Percentiles rank a stretch among this genome's conserved stretches.
Evolutionary conservation across 805 yeast species (phyloP).

Genomic region (Wickerhamomyces kurtzmanii): DNA sequence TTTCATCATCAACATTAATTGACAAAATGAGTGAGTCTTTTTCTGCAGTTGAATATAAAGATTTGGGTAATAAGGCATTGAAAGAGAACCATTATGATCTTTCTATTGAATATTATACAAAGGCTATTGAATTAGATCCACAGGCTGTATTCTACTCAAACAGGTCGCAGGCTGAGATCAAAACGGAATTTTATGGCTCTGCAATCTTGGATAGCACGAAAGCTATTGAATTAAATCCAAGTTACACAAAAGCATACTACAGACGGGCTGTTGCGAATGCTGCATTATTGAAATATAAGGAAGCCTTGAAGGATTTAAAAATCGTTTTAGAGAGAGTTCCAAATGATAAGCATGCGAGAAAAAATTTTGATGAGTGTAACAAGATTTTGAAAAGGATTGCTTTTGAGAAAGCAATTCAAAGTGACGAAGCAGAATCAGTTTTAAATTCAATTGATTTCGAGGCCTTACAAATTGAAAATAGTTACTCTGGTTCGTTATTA

Average conservation of each 20-base stretch:
- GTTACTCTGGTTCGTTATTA: constrained; percentile 52
- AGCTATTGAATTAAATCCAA: constrained; percentile 59
- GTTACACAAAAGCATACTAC: constrained; percentile 72
- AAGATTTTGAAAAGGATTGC: constrained; percentile 62
- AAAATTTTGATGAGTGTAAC: constrained; percentile 51
- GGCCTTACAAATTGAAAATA: constrained; percentile 34
- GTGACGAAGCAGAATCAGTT: constrained; percentile 35
- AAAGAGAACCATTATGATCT: constrained; percentile 51
- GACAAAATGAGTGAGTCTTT: too few species aligned
- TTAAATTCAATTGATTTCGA: constrained; percentile 13
- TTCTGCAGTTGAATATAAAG: constrained; percentile 47
- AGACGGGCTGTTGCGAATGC: constrained; percentile 77
- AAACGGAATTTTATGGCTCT: constrained; percentile 76
- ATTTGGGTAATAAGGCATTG: constrained; percentile 64
- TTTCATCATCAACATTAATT: too few species aligned
- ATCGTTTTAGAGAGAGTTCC: constrained; percentile 54
- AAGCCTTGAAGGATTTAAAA: constrained; percentile 63
- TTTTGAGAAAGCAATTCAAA: constrained; percentile 80
- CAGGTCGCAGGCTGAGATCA: constrained; percentile 84
- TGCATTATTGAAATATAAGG: constrained; percentile 68
- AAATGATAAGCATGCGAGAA: constrained; percentile 55
- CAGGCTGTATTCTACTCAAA: constrained; percentile 56
- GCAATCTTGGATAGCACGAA: constrained; percentile 72
- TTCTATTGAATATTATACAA: constrained; percentile 65
- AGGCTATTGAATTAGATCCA: constrained; percentile 60